A percentile compares a stretch with the other conserved stretches of the same genome.
Evolutionary conservation across 2,329 filamentous ascomycete species (phyloP).

Genomic region (Byssoonygena ceratinophila): DNA sequence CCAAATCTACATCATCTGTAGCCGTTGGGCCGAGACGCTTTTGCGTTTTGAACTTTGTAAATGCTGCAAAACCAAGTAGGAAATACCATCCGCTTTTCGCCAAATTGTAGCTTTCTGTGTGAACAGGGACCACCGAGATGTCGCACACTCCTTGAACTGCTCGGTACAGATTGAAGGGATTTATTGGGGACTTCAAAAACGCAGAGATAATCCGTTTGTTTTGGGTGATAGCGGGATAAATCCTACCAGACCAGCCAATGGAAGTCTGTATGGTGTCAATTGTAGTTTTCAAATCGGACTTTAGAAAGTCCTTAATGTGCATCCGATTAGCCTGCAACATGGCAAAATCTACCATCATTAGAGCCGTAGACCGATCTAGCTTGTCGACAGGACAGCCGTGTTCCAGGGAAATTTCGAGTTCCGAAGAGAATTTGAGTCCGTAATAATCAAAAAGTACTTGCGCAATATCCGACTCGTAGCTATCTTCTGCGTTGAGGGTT

Average conservation of each 20-base stretch:
- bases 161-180: slow-evolving; percentile 66
- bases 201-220: slow-evolving; percentile 75
- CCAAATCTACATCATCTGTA: slow-evolving; percentile 73
- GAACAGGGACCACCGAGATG: slow-evolving; percentile 60
- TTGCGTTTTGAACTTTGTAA: slow-evolving; percentile 74
- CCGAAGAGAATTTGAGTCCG: slow-evolving; percentile 63
- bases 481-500: slow-evolving; percentile 61
- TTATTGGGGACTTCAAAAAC: slow-evolving; percentile 72
- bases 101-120: slow-evolving; percentile 56
- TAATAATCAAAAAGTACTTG: slow-evolving; percentile 78
- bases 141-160: slow-evolving; percentile 69
- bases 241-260: slow-evolving; percentile 63
- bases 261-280: slow-evolving; percentile 90
- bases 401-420: slow-evolving; percentile 57
- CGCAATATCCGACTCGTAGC: slow-evolving; percentile 75
- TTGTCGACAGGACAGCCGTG: slow-evolving; percentile 69
- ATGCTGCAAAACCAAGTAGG: slow-evolving; percentile 72
- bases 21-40: slow-evolving; percentile 68
- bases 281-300: slow-evolving; percentile 77
- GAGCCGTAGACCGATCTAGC: slow-evolving; percentile 68
- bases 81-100: slow-evolving; percentile 87
- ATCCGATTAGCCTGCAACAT: slow-evolving; percentile 70
- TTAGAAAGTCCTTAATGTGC: slow-evolving; percentile 81
- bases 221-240: slow-evolving; percentile 68
- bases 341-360: slow-evolving; percentile 73